Conservation (phyloP, 495 filamentous ascomycete species). For the Hyaloscypha variabilis region DNA sequence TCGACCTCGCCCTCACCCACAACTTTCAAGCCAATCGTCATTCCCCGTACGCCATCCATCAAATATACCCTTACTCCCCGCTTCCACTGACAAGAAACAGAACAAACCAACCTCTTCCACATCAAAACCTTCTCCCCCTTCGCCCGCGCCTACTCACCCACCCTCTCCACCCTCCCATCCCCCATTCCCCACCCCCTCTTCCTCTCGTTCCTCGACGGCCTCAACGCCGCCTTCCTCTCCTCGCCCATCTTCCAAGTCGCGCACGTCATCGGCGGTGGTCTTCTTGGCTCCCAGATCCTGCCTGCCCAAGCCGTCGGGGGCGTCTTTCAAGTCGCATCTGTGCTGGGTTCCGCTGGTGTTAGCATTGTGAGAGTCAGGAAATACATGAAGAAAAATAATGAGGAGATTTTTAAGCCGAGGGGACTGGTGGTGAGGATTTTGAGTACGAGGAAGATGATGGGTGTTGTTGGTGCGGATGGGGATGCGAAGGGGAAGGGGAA, state of each 20-base stretch:
- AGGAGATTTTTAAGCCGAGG: constrained; percentile 10
- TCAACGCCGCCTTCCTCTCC: constrained; percentile 20
- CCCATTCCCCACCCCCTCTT: constrained; percentile 6
- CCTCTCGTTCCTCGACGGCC: constrained; percentile 18
- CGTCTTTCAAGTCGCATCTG: constrained; percentile 12
- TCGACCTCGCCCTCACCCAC: too few relatives aligned
- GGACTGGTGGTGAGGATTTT: constrained; percentile 2
- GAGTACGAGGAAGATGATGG: constrained; percentile 22
- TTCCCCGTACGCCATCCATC: too few relatives aligned
- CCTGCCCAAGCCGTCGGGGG: constrained; percentile 19
- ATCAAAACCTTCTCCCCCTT: constrained; percentile 24
- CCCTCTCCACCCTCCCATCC: neutral
- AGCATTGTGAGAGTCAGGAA: constrained; percentile 12
- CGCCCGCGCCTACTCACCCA: constrained; percentile 12
- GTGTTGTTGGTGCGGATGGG: neutral
- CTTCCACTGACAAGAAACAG: neutral
- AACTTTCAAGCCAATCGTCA: too few relatives aligned
- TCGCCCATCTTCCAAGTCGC: constrained; percentile 18
- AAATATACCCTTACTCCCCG: too few relatives aligned
- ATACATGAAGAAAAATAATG: constrained; percentile 13
- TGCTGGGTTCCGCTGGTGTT: constrained; percentile 8
- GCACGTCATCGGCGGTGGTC: constrained; percentile 7
- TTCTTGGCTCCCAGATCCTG: constrained; percentile 13
- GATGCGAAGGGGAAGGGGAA: constrained; percentile 19
- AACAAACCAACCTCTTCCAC: constrained; percentile 20